Percentiles rank a stretch among this genome's conserved stretches.
Conservation (phyloP, 1,284 basidiomycete species). For the Sanghuangporus baumii region DNA sequence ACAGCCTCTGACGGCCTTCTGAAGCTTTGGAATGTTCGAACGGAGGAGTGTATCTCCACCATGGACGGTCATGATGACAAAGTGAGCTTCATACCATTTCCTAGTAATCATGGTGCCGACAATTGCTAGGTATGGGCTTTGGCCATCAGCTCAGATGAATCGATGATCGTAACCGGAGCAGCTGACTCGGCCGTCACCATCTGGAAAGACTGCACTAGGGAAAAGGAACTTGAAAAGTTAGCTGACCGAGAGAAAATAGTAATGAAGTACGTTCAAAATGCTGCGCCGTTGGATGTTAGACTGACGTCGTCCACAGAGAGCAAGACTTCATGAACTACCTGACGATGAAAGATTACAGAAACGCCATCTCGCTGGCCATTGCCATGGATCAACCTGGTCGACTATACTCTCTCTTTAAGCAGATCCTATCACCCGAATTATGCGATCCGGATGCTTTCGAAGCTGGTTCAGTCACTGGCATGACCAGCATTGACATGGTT, state of each 20-base stretch:
- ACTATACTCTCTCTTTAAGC: conserved; percentile 75
- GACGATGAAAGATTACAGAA: conserved; percentile 82
- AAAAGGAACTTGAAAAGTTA: conserved; percentile 74
- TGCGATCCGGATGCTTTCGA: conserved; percentile 20
- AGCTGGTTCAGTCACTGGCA: conserved; percentile 52
- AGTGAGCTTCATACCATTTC: conserved; percentile 37
- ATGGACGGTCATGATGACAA: conserved; percentile 97
- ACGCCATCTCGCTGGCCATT: conserved; percentile 87
- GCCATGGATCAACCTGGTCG: conserved; percentile 92
- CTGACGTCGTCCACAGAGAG: conserved; percentile 50
- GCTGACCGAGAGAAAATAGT: conserved; percentile 26
- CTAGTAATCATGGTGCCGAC: conserved; percentile 8
- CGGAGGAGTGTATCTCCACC: conserved; percentile 84
- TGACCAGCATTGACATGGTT: conserved; percentile 73
- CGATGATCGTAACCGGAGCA: conserved; percentile 83
- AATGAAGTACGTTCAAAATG: background rate
- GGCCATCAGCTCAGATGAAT: conserved; percentile 72
- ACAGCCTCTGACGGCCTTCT: conserved; percentile 91
- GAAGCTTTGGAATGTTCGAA: conserved; percentile 91
- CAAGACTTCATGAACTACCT: conserved; percentile 95
- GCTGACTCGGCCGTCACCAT: conserved; percentile 92
- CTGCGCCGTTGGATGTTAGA: conserved; percentile 3
- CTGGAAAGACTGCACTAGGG: conserved; percentile 90
- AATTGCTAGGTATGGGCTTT: conserved; percentile 83
- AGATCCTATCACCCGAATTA: conserved; percentile 39